A percentile compares a stretch with the other conserved stretches of the same genome.
Conservation (phyloP, 2,329 filamentous ascomycete species). For the Nakataea oryzae region DNA sequence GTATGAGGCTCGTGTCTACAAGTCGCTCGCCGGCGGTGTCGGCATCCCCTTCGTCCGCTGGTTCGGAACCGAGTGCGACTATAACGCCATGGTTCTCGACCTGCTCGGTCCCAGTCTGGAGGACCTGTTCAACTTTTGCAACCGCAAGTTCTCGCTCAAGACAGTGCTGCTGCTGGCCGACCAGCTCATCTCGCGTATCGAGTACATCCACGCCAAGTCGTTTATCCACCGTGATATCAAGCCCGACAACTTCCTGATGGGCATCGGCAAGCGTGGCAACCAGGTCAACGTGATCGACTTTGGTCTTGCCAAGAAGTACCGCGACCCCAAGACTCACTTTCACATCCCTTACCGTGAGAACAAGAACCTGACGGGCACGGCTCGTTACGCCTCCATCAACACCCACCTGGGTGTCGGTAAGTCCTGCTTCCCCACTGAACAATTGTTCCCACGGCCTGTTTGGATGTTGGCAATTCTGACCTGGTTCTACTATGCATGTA, state of each 20-base stretch:
- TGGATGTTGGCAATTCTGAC: not conserved
- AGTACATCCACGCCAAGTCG: constrained; percentile 99
- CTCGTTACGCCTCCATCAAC: constrained; percentile 98
- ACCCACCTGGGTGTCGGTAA: constrained; percentile 88
- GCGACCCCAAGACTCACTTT: constrained; percentile 99
- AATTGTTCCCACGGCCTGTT: not conserved
- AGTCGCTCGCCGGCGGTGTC: constrained; percentile 85
- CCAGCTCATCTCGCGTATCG: constrained; percentile 96
- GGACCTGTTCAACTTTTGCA: constrained; percentile 99
- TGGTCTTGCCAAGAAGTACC: constrained; percentile 98
- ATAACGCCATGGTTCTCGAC: constrained; percentile 99
- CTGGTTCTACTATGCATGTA: not conserved
- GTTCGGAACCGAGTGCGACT: constrained; percentile 99
- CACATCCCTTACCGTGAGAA: constrained; percentile 99
- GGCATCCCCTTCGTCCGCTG: constrained; percentile 98
- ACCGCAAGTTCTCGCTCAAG: constrained; percentile 98
- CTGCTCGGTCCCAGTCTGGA: constrained; percentile 91
- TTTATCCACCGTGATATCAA: constrained; percentile 99
- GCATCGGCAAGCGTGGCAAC: constrained; percentile 97
- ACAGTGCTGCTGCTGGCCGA: constrained; percentile 93
- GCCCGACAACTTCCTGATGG: constrained; percentile 99
- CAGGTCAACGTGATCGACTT: constrained; percentile 99
- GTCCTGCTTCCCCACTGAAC: constrained; percentile 18
- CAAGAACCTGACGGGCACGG: constrained; percentile 99
- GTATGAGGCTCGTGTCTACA: constrained; percentile 93